Conservation (phyloP, 2,329 filamentous ascomycete species). For the Blastomyces parvus region DNA sequence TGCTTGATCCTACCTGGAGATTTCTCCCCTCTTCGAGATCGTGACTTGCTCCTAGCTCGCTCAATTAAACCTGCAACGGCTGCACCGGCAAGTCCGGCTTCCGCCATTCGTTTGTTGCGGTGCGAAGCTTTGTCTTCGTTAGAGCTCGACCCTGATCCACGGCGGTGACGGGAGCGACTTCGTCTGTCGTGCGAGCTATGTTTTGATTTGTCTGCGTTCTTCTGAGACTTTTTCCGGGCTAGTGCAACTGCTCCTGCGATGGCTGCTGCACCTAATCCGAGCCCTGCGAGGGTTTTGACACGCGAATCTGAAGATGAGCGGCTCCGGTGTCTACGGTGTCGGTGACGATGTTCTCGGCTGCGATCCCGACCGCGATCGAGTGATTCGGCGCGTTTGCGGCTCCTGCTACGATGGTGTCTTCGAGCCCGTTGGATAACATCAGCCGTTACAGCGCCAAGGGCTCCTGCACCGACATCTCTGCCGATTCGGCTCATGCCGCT, state of each 20-base stretch:
- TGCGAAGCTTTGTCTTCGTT: constrained; percentile 35
- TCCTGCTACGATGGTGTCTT: constrained; percentile 42
- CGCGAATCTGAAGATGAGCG: constrained; percentile 41
- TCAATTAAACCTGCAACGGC: constrained; percentile 54
- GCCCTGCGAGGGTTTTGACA: constrained; percentile 44
- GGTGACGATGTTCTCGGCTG: constrained; percentile 26
- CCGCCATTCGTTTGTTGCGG: constrained; percentile 50
- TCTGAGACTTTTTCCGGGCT: constrained; percentile 45
- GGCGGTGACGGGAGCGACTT: constrained; percentile 39
- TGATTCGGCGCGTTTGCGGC: constrained; percentile 35
- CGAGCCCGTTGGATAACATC: constrained; percentile 46
- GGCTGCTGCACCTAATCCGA: constrained; percentile 47
- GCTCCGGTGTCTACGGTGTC: constrained; percentile 24
- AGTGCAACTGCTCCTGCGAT: constrained; percentile 52
- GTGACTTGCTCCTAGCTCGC: constrained; percentile 49
- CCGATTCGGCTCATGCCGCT: constrained; percentile 41
- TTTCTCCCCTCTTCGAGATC: constrained; percentile 41
- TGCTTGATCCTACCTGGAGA: constrained; percentile 48
- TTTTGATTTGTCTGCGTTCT: constrained; percentile 35
- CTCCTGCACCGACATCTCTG: constrained; percentile 50
- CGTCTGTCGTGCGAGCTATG: constrained; percentile 39
- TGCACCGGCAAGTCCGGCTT: constrained; percentile 53
- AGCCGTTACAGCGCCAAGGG: constrained; percentile 52
- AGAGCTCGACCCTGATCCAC: constrained; percentile 24
- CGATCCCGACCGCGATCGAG: constrained; percentile 32